Base-by-base conservation (phyloP, 2,329 filamentous ascomycete species). In the Microdochium nivale region DNA sequence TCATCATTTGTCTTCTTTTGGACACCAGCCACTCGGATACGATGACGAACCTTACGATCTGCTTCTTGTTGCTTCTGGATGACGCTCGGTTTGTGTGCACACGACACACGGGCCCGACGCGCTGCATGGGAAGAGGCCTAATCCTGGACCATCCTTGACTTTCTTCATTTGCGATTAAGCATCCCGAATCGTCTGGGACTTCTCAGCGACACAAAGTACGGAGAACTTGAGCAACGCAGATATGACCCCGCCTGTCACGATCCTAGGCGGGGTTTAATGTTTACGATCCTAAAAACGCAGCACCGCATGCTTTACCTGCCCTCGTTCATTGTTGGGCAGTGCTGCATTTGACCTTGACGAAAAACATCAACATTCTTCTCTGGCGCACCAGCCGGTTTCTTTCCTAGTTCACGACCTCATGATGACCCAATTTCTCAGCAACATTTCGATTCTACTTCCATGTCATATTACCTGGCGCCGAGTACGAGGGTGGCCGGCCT, bases 41-140 rank as follows among this genome's bases (percentile, higher is more conserved):
- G 60, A 67, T 65, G 62, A 71, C 64, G 65, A 71, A 66, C 59
- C 63, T 68, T 67, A 70, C 61, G 67, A 70, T 63, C 64, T 66
- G 62, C 61, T 61, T 64, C 62, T 63, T 61, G 58, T 53, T 65
- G 66, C 58, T 65, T 56, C 53, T 61, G 63, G 63, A 60, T 58
- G 62, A 60, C 61, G 54, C 54, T 59, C 51, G 57, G 56, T 59
- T 59, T 60, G 61, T 60, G 60, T 63, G 60, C 66, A 66, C 62
- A 65, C 62, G 63, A 57, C 59, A 65, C 57, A 65, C 59, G 63
- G n/a, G 65, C 56, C 61, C 60, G 60, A 65, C 55, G 61, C 62
- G 57, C 61, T 57, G 57, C 25, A 24, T 21, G 46, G 25, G 21
- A 47, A 16, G 46, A 47, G 46, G 25, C 13, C 30, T 16, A 23